Conservation (phyloP, 2,329 filamentous ascomycete species). For the Pseudogymnoascus verrucosus region DNA sequence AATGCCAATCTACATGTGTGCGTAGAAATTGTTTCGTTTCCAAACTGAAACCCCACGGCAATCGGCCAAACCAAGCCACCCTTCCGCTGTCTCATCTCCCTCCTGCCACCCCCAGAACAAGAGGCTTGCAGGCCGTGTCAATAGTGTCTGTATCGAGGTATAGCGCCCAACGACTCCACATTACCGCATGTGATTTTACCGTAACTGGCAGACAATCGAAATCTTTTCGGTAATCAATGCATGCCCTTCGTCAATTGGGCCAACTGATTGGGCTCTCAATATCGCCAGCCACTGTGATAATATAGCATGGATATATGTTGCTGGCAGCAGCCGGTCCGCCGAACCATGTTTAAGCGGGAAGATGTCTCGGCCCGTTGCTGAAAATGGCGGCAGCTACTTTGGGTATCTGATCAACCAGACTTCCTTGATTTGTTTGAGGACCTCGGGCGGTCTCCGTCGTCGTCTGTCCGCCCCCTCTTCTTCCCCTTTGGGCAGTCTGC, state of each 20-base stretch:
- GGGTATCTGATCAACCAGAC: background rate
- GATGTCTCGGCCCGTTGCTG: background rate
- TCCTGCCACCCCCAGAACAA: background rate
- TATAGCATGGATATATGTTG: constrained; percentile 4
- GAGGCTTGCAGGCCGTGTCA: background rate
- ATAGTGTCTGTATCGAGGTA: background rate
- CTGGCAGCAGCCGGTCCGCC: background rate
- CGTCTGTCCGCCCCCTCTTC: constrained; percentile 15
- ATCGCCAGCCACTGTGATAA: background rate
- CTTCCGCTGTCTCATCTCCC: background rate
- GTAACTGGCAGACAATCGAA: background rate
- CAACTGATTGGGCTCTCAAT: background rate
- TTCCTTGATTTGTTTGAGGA: constrained; percentile 6
- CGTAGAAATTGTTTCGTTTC: constrained; percentile 2
- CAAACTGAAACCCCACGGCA: background rate
- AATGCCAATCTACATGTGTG: background rate
- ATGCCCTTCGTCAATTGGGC: background rate
- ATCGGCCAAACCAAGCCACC: background rate
- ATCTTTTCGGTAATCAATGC: background rate
- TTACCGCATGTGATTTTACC: background rate
- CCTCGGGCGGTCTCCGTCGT: constrained; percentile 4
- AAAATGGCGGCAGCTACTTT: background rate
- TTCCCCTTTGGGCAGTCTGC: constrained; percentile 43
- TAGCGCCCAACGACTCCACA: background rate
- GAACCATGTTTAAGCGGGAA: background rate